phyloP scores from a whole-genome alignment of 2,329 filamentous ascomycete genomes.

The Zymoseptoria crescenta region DNA sequence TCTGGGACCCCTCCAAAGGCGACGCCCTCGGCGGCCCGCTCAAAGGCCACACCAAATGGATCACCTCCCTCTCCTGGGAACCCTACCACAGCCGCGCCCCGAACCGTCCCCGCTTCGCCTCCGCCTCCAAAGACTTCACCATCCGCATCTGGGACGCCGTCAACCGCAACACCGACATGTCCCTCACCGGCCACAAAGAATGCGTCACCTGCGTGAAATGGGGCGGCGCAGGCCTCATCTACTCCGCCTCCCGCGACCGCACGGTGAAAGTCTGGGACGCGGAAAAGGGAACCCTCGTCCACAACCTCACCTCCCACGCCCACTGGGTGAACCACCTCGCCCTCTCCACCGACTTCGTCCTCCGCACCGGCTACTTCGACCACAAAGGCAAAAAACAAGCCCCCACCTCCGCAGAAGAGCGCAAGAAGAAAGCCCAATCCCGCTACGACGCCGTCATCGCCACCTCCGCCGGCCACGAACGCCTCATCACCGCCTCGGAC shows the following conservation, averaged over 20 bases:
- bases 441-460: conserved; percentile 80
- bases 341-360: conserved; percentile 82
- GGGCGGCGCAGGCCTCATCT: conserved; percentile 82
- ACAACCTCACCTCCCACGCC: conserved; percentile 72
- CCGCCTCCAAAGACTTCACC: conserved; percentile 82
- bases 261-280: conserved; percentile 87
- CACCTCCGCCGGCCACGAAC: conserved; percentile 56
- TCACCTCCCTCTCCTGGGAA: conserved; percentile 84
- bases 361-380: conserved; percentile 80
- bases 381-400: conserved; percentile 60
- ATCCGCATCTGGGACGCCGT: conserved; percentile 81
- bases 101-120: conserved; percentile 72
- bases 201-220: conserved; percentile 86
- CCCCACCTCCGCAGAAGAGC: conserved; percentile 64
- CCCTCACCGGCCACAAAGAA: conserved; percentile 80
- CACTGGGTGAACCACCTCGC: conserved; percentile 96
- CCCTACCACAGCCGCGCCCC: conserved; percentile 75
- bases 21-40: conserved; percentile 62
- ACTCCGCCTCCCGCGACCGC: conserved; percentile 84
- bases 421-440: conserved; percentile 65
- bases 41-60: conserved; percentile 83
- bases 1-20: conserved; percentile 83
- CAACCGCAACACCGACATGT: conserved; percentile 68
- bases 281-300: conserved; percentile 66
- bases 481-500: conserved; percentile 82